These are phyloP conservation scores for Cyclaneusma minus DNA, from an alignment of 2,329 filamentous ascomycete species.

Conservation along the genomic window DNA sequence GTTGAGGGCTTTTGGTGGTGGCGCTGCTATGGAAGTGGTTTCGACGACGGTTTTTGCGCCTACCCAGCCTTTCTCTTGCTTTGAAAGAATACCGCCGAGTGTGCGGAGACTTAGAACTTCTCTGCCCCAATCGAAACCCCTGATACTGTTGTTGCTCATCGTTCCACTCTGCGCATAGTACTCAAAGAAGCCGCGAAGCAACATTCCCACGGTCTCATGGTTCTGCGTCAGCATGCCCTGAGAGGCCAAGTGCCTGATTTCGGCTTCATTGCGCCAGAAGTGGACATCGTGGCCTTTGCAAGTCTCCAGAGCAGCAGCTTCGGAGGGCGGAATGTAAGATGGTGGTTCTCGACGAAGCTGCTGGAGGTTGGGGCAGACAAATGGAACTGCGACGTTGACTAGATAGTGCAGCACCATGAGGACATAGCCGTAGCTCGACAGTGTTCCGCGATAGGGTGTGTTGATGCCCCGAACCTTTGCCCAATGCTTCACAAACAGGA, in stretches of 20 bases:
- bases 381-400: constrained; percentile 65
- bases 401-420: constrained; percentile 87
- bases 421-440: constrained; percentile 84
- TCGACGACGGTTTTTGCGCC: constrained; percentile 59
- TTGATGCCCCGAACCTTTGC: constrained; percentile 77
- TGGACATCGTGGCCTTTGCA: constrained; percentile 55
- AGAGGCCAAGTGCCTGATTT: constrained; percentile 46
- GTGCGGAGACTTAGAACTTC: constrained; percentile 69
- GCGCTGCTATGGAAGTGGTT: constrained; percentile 22
- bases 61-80: constrained; percentile 72
- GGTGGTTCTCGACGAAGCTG: constrained; percentile 30
- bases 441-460: constrained; percentile 68
- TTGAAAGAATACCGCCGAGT: constrained; percentile 52
- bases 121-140: constrained; percentile 64
- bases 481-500: constrained; percentile 84
- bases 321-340: constrained; percentile 24
- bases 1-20: constrained; percentile 39
- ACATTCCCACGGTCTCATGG: constrained; percentile 47
- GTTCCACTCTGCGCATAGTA: constrained; percentile 55
- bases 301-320: constrained; percentile 20
- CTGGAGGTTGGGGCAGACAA: constrained; percentile 76
- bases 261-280: constrained; percentile 63
- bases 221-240: constrained; percentile 51
- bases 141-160: constrained; percentile 32
- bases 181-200: constrained; percentile 75